phyloP scores from a whole-genome alignment of 169 alveolate species.

The Plasmodium coatneyi region DNA sequence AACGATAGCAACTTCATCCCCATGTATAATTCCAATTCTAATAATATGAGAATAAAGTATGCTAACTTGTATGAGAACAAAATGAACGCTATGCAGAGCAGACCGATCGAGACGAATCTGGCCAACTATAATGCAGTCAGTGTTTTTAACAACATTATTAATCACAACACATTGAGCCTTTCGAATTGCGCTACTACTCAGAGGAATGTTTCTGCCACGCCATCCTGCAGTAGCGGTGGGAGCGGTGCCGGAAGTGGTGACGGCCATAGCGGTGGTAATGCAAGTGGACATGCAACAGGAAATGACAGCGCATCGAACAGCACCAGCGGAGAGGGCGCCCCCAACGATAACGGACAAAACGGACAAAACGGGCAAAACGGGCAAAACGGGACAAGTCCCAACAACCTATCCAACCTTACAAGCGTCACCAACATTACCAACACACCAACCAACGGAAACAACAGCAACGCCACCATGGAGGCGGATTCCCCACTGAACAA shows the following conservation, averaged over 20 bases:
- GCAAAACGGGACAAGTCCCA: background rate
- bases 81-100: background rate
- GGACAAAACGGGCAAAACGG: no score
- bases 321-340: background rate
- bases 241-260: background rate
- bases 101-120: background rate
- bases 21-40: background rate
- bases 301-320: background rate
- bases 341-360: background rate
- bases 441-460: background rate
- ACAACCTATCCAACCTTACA: background rate
- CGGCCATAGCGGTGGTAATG: background rate
- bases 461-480: background rate
- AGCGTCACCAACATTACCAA: background rate
- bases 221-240: background rate
- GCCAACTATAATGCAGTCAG: background rate
- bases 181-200: background rate
- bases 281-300: background rate
- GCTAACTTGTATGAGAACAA: constrained; percentile 12
- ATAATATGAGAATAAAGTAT: background rate
- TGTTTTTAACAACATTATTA: constrained; percentile 16
- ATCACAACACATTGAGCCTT: background rate
- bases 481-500: background rate
- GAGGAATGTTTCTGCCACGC: background rate
- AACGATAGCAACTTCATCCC: background rate